Evolutionary conservation across 2,329 filamentous ascomycete species (phyloP).

Genomic region (Zasmidium angulare): DNA sequence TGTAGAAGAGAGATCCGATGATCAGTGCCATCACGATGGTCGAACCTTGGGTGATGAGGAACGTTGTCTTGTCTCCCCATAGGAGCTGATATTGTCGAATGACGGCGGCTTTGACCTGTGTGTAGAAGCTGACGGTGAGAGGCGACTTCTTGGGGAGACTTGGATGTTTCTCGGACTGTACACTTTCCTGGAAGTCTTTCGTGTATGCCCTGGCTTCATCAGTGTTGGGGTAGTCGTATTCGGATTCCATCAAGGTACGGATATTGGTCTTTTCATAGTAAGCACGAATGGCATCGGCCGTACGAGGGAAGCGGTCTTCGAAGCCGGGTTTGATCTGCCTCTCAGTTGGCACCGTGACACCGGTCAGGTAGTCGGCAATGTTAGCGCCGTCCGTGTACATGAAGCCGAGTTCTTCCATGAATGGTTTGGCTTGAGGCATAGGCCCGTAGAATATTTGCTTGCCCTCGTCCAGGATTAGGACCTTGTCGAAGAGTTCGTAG

Average conservation of each 20-base stretch:
- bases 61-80: conserved; percentile 63
- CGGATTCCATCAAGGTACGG: conserved; percentile 51
- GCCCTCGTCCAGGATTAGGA: conserved; percentile 66
- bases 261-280: conserved; percentile 56
- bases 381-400: conserved; percentile 62
- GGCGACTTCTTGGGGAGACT: conserved; percentile 55
- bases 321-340: conserved; percentile 45
- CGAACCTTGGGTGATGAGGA: conserved; percentile 61
- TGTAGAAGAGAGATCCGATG: conserved; percentile 67
- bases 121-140: conserved; percentile 55
- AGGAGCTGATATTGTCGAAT: conserved; percentile 65
- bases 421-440: conserved; percentile 57
- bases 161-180: conserved; percentile 57
- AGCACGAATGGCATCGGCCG: conserved; percentile 44
- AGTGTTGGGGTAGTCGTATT: conserved; percentile 59
- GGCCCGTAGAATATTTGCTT: conserved; percentile 67
- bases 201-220: conserved; percentile 52
- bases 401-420: conserved; percentile 66
- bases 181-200: conserved; percentile 54
- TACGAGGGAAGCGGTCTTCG: conserved; percentile 47
- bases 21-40: conserved; percentile 62
- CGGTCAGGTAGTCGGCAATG: conserved; percentile 65
- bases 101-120: conserved; percentile 59
- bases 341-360: conserved; percentile 59
- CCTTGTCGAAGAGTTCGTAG: conserved; percentile 69